Evolutionary conservation across 1,139 yeast species (phyloP), one percentile per base, ranked within the genome.

Genomic region (Taphrina populina): DNA sequence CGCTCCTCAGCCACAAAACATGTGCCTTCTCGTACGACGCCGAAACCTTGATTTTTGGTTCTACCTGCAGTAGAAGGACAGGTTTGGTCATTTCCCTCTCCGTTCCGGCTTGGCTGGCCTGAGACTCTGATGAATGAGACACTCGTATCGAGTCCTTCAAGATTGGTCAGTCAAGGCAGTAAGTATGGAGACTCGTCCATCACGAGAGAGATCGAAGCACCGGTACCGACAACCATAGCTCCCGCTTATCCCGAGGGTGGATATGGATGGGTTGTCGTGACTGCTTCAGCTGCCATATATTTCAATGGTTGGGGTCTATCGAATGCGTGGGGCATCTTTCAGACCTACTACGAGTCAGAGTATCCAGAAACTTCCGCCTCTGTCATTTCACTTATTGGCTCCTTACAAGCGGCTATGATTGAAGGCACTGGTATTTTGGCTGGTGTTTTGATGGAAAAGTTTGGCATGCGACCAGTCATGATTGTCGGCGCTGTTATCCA

Each of bases 381-480:
- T 3, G 71, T 75, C 4, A 73, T 80, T 2, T 79, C 84, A 2
- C 83, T 88, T 88, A 77, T 83, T 24, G 83, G 83, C 60, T 76
- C 85, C 1, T 67, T 81, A 15, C 79, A 76, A 61, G 71, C 76
- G 43, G 80, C 81, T 57, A 71, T 80, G n/a, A 71, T 81, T 62
- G 75, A 78, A 60, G 73, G 78, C 33, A 76, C 80, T 5, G 78
- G 81, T 0, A 74, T 82, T n/a, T 65, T 81, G 32, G 74, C 77
- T 49, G 92, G 90, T 0, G 79, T 81, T 1, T 62, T 82, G 10
- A 79, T 82, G 64, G 90, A 83, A 62, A 61, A 61, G 26, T 72
- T 70, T n/a, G 66, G 65, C 54, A 60, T 65, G 47, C 63, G 49
- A 33, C 20, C 20, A 8, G 33, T 57, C 36, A 45, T 68, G 17